Percentiles rank a stretch among this genome's conserved stretches.
These are phyloP conservation scores for Teratosphaeria destructans DNA, from an alignment of 2,329 filamentous ascomycete genomes.

Conservation along the genomic window DNA sequence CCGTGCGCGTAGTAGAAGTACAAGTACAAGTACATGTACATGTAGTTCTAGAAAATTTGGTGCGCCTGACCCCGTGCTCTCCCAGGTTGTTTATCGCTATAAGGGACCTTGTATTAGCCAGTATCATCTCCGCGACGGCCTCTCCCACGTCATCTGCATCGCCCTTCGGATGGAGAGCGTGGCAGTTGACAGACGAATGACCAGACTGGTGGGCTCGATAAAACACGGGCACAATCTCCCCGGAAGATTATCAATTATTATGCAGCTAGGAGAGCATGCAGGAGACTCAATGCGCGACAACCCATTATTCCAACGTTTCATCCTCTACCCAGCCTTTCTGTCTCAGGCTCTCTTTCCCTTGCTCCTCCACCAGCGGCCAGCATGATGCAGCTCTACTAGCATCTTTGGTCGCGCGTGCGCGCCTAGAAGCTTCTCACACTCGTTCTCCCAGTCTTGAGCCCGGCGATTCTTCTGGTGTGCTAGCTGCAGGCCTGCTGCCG, in stretches of 20 bases:
- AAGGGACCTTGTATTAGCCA: neutral
- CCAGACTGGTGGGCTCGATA: neutral
- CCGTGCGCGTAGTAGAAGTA: neutral
- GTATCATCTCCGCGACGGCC: neutral
- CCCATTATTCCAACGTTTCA: neutral
- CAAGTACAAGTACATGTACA: neutral
- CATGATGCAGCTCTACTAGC: neutral
- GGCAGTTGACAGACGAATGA: neutral
- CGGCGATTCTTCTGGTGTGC: neutral
- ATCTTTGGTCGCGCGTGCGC: neutral
- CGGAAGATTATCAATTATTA: neutral
- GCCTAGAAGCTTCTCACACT: neutral
- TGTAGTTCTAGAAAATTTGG: neutral
- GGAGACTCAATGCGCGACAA: neutral
- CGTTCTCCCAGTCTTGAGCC: neutral
- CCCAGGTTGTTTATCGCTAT: no score
- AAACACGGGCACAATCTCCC: neutral
- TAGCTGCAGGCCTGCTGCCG: neutral
- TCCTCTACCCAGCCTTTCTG: neutral
- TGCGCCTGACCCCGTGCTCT: neutral
- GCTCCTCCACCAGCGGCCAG: neutral
- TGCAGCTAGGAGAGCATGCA: slow-evolving; percentile 1
- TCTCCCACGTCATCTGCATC: neutral
- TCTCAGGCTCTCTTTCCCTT: neutral
- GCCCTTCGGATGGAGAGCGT: neutral